Evolutionary conservation across 805 yeast species (phyloP), one percentile per base, ranked within the genome.

Genomic region (Myxozyma sirexii): DNA sequence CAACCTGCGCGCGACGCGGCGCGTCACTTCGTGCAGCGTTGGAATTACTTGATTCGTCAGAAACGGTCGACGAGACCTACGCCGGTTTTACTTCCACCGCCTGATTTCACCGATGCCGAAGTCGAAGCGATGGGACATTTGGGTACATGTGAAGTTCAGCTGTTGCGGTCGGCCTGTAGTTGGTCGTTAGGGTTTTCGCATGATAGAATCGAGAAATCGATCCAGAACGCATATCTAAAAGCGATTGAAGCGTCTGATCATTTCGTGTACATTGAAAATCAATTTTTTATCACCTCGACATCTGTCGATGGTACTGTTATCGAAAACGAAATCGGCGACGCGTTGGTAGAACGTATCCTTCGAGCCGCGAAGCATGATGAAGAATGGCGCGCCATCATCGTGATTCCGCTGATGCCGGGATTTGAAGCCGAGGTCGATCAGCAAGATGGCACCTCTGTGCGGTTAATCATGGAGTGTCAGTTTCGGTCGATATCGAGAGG

Each of bases 351-450:
- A 72, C 80, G 99, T 69, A 92, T 93, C 56, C 87, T 92, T 35
- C 80, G 91, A 48, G 99, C 99, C 0, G 88, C 89, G 70, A 81
- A 82, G 60, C 88, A 86, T 60, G 83, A 84, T 4, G 87, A 84
- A 55, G 73, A 77, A 10, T 94, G 99, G 99, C 86, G 85, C 63
- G 98, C 98, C 0, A 82, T 90, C 26, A 87, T 94, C 62, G 80
- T 94, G 10, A 90, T 94, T 63, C 99, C 99, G 2, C 78, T 94
- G 66, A 90, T 94, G 94, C 99, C 99, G 1, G 99, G 99, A 0
- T 94, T 96, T 72, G 94, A 88, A 69, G 85, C 96, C 27, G 88
- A 90, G 65, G 96, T 96, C 21, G 98, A 93, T 70, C 84, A 88
- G 63, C 88, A 94, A 15, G 97, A 91, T 66, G 99, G 97, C 1